These are phyloP conservation scores for Dactylellina leptospora DNA, from an alignment of 2,329 filamentous ascomycete species.

Conservation along the genomic window DNA sequence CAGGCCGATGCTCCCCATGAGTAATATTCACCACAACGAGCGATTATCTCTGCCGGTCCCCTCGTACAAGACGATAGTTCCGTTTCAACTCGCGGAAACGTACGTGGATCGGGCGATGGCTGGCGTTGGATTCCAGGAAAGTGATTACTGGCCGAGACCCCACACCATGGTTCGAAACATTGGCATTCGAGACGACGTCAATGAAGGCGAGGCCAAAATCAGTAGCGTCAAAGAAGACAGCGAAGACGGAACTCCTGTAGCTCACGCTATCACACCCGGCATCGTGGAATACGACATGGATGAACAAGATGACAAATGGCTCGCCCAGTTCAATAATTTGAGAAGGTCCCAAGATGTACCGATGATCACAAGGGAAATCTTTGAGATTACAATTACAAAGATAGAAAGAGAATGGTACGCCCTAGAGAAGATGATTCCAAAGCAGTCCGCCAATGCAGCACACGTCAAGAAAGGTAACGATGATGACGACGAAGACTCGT, in stretches of 20 bases:
- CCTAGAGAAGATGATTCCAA: constrained; percentile 93
- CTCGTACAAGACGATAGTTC: constrained; percentile 77
- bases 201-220: constrained; percentile 67
- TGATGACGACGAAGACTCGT: constrained; percentile 59
- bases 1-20: constrained; percentile 70
- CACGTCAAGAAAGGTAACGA: constrained; percentile 68
- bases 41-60: constrained; percentile 79
- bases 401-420: constrained; percentile 99
- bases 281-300: constrained; percentile 99
- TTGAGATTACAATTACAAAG: constrained; percentile 98
- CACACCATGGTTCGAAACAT: constrained; percentile 70
- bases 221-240: constrained; percentile 32
- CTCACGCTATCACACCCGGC: constrained; percentile 65
- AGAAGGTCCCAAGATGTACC: constrained; percentile 79
- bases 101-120: constrained; percentile 98
- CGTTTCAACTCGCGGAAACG: constrained; percentile 80
- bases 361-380: constrained; percentile 87
- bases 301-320: constrained; percentile 97
- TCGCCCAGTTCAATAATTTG: constrained; percentile 81
- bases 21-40: constrained; percentile 82
- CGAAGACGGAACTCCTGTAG: constrained; percentile 25
- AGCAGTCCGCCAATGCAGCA: constrained; percentile 91
- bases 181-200: constrained; percentile 69
- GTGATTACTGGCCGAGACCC: constrained; percentile 83
- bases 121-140: constrained; percentile 94